Base-by-base conservation (phyloP, 73 alveolate genomes). In the Paramecium octaurelia region DNA sequence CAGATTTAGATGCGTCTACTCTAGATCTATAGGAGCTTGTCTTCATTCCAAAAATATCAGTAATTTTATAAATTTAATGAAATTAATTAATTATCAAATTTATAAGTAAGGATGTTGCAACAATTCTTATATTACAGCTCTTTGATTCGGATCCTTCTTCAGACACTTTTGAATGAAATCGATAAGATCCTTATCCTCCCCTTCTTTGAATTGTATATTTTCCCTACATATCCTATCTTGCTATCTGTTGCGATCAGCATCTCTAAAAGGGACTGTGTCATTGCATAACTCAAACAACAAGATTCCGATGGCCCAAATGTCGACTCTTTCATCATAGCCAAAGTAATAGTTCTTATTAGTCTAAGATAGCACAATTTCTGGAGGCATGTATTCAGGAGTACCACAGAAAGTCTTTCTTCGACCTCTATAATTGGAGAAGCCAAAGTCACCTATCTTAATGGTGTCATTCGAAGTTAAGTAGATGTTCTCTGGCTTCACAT, bases 231-330 rank as follows among this genome's bases (percentile, higher is more conserved):
- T 64, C 6, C 84, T 27, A 34, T 64, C 84, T 64, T 64, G 8
- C 27, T 64, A 34, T 64, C 48, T 64, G 10, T 34, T 34, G 6
- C 46, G 44, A 34, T 64, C 84, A 31, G 42, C 3, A 34, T 64
- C 84, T 3, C 84, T 6, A 93, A 95, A 95, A 29, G 98, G 97
- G 46, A 92, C 96, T 77, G 90, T 59, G 10, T 97, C 97, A 21
- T 92, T 85, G 10, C 91, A 24, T 48, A 95, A 88, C 58, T 84
- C 94, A 95, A 92, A 92, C 8, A 95, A 20, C 34, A 95, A 86
- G n/a, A 95, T 93, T 6, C 99, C 99, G 24, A 97, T 85, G 29
- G 98, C 96, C 99, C 99, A 97, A 1, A 95, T 88, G 92, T 97
- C 99, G 20, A 97, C 97, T 50, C 95, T 93, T 60, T 93, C 95